Conservation (phyloP, 2,329 filamentous ascomycete species). For the Colletotrichum euphorbiae region DNA sequence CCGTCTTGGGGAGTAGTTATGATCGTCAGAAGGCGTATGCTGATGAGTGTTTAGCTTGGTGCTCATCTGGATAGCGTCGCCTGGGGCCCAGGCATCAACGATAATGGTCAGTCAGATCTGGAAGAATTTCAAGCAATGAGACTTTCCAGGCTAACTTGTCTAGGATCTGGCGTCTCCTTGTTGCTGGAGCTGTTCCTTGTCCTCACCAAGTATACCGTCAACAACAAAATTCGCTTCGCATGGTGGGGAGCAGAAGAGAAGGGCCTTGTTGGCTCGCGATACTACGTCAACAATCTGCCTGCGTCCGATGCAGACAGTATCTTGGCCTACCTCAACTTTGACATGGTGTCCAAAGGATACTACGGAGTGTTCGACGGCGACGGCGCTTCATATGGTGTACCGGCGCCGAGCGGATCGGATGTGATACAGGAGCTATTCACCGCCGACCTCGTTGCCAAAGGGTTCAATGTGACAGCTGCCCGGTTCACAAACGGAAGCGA, state of each 20-base stretch:
- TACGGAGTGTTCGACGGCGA: conserved; percentile 51
- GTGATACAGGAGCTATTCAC: conserved; percentile 50
- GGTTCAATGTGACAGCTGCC: conserved; percentile 46
- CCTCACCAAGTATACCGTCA: conserved; percentile 50
- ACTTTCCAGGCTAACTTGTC: background rate
- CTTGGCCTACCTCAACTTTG: conserved; percentile 55
- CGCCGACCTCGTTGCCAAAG: conserved; percentile 48
- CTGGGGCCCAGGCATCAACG: conserved; percentile 59
- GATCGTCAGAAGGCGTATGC: background rate
- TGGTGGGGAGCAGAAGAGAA: conserved; percentile 61
- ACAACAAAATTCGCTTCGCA: conserved; percentile 54
- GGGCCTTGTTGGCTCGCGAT: conserved; percentile 50
- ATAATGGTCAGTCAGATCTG: conserved; percentile 49
- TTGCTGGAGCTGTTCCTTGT: conserved; percentile 55
- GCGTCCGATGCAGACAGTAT: conserved; percentile 49
- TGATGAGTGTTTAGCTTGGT: conserved; percentile 45
- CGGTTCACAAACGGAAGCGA: conserved; percentile 63
- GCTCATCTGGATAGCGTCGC: conserved; percentile 58
- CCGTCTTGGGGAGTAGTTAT: no score
- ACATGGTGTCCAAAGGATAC: conserved; percentile 54
- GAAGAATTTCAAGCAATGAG: rapidly evolving
- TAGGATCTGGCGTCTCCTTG: conserved; percentile 51
- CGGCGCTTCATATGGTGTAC: conserved; percentile 51
- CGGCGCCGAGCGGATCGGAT: conserved; percentile 49
- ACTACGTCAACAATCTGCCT: conserved; percentile 53